Evolutionary conservation across 2,329 filamentous ascomycete genomes (phyloP).

Genomic region (Westerdykella ornata): DNA sequence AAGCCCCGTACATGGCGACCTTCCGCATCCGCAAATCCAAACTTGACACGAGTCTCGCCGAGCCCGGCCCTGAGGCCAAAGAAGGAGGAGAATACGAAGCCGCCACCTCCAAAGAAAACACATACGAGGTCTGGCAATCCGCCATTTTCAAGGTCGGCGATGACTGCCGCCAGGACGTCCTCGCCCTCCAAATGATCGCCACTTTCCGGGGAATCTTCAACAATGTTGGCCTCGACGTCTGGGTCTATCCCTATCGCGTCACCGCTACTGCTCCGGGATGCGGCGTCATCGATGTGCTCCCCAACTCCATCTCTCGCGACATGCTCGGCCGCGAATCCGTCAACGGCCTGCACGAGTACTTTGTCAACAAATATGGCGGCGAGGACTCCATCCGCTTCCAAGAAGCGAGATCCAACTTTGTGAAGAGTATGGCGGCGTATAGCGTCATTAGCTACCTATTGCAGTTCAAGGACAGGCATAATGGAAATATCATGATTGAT

Average conservation of each 20-base stretch:
- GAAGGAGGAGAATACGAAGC: constrained; percentile 42
- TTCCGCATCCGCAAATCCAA: constrained; percentile 89
- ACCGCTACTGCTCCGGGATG: constrained; percentile 96
- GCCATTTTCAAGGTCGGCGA: constrained; percentile 99
- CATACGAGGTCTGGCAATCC: constrained; percentile 95
- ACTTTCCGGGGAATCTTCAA: constrained; percentile 97
- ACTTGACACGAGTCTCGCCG: constrained; percentile 32
- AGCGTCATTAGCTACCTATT: constrained; percentile 92
- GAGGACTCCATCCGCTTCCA: constrained; percentile 94
- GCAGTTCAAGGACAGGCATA: constrained; percentile 98
- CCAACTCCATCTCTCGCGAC: constrained; percentile 95
- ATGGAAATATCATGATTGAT: constrained; percentile 99
- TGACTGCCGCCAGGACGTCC: constrained; percentile 92
- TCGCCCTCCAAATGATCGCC: constrained; percentile 95
- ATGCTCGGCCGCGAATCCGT: constrained; percentile 98
- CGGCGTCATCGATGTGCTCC: constrained; percentile 94
- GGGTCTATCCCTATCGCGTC: constrained; percentile 93
- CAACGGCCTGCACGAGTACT: constrained; percentile 97
- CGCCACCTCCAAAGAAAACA: constrained; percentile 42
- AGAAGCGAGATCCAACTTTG: constrained; percentile 90
- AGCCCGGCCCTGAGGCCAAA: constrained; percentile 45
- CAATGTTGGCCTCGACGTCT: constrained; percentile 88
- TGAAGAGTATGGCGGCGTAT: constrained; percentile 99
- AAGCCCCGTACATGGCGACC: constrained; percentile 97
- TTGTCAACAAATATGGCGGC: constrained; percentile 92